Base-by-base conservation (phyloP, 108 stramenopile genomes). In the Cyclotella cryptica region DNA sequence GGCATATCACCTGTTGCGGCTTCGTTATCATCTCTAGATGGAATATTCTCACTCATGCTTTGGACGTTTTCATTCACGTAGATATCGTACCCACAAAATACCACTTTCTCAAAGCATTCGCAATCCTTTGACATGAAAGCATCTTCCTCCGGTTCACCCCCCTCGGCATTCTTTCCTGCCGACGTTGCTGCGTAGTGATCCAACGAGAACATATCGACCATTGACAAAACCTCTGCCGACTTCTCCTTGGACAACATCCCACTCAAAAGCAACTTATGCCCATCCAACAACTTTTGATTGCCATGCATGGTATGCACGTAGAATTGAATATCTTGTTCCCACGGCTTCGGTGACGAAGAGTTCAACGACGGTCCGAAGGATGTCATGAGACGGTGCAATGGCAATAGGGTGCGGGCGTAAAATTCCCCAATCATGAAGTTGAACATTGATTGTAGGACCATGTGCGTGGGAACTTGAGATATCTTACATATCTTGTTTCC, bases 361-460 rank as follows among this genome's bases (percentile, higher is more conserved):
- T 59, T 15, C 3, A 44, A 24, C 5, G 28, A 35, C 1, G 8
- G 57, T 5, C 13, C 17, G 8, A 3, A 12, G 11, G 52, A 22
- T 22, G 49, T 69, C 82, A 83, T 83, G 14, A 73, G 55, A 39
- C 43, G 52, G 62, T 73, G 54, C 11, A 83, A 49, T 29, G 44
- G 43, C 11, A 83, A 24, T 24, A 83, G 57, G 2, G 82, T 69
- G 14, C 82, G 40, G 7, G 82, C 41, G 59, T 88, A 88, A 47
- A 88, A 88, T 39, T 88, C 88, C 0, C 88, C 88, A 28, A 88
- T 68, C 88, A 88, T 88, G 35, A 77, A 73, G 77, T 84, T 86
- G 54, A 84, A 85, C 24, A 74, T 10, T 13, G 73, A 81, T 60
- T 86, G 83, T 15, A 88, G 60, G 13, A 81, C 65, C 5, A 88